Percentiles rank a stretch among this genome's conserved stretches.
Conservation (phyloP, 2,329 filamentous ascomycete species). For the Aspergillus hiratsukae region DNA sequence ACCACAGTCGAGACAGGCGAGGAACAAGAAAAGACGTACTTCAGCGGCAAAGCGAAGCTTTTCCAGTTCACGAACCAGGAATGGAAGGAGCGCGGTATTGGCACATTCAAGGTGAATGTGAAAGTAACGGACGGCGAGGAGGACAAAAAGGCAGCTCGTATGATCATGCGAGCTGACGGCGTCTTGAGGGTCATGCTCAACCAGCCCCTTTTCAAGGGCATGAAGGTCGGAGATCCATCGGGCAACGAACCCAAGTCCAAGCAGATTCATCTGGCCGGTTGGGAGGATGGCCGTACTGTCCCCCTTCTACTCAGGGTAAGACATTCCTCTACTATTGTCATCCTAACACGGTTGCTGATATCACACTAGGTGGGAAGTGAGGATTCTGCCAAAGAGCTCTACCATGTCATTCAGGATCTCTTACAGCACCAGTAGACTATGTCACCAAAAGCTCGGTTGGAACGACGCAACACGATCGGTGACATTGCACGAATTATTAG, state of each 20-base stretch:
- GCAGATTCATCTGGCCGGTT: constrained; percentile 60
- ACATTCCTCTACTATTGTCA: background rate
- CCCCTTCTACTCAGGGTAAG: constrained; percentile 56
- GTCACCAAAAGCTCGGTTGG: background rate
- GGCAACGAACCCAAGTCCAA: constrained; percentile 66
- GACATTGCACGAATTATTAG: background rate
- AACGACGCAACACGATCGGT: background rate
- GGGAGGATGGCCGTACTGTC: constrained; percentile 50
- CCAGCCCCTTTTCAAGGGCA: constrained; percentile 70
- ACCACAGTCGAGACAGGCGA: constrained; percentile 77
- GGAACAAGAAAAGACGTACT: constrained; percentile 70
- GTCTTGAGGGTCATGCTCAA: constrained; percentile 85
- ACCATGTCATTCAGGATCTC: constrained; percentile 40
- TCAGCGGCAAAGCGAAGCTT: constrained; percentile 76
- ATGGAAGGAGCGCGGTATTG: constrained; percentile 87
- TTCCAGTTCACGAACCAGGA: constrained; percentile 70
- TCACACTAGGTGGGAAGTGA: constrained; percentile 36
- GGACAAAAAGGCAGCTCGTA: constrained; percentile 54
- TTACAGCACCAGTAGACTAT: constrained; percentile 17
- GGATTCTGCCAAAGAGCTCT: constrained; percentile 45
- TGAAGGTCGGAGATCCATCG: constrained; percentile 66
- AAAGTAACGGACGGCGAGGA: constrained; percentile 55
- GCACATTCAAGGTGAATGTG: constrained; percentile 80
- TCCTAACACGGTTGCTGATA: constrained; percentile 2
- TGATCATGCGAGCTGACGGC: constrained; percentile 88